Percentiles rank a stretch among this genome's conserved stretches.
phyloP scores from a whole-genome alignment of 331 rosid species.

The Dryas integrifolia region DNA sequence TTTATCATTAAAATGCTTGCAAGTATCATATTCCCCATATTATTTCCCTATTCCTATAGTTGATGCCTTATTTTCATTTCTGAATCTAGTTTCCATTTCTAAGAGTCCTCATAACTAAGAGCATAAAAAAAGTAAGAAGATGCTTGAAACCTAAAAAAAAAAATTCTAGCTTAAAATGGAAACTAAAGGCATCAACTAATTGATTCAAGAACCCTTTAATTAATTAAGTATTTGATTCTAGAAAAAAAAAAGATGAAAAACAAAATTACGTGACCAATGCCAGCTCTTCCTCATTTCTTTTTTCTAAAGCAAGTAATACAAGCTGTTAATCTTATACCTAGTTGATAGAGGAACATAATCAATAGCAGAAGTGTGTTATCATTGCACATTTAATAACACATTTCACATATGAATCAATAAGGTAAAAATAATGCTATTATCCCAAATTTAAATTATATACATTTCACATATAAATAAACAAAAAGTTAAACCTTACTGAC shows the following conservation, averaged over 20 bases:
- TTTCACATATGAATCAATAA: not conserved
- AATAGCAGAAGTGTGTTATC: not conserved
- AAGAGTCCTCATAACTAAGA: conserved; percentile 3
- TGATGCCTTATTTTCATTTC: not conserved
- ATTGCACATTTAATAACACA: not conserved
- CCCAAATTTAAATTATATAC: not conserved
- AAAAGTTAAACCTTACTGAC: no score
- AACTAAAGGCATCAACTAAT: not conserved
- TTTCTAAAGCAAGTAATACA: not conserved
- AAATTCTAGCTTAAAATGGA: not conserved
- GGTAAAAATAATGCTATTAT: not conserved
- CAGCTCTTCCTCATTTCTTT: not conserved
- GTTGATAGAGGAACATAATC: not conserved
- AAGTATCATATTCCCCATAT: not conserved
- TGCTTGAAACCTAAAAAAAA: not conserved
- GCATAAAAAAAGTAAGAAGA: not conserved
- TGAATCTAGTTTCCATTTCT: not conserved
- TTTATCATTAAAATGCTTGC: not conserved
- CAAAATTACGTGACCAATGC: not conserved
- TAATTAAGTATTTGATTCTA: not conserved
- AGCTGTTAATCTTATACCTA: not conserved
- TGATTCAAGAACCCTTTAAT: not conserved
- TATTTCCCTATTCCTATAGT: not conserved
- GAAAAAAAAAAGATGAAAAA: not conserved
- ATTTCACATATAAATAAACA: not conserved